Evolutionary conservation across 2,329 filamentous ascomycete species (phyloP), one percentile per base, ranked within the genome.

Genomic region (Fusarium compactum): DNA sequence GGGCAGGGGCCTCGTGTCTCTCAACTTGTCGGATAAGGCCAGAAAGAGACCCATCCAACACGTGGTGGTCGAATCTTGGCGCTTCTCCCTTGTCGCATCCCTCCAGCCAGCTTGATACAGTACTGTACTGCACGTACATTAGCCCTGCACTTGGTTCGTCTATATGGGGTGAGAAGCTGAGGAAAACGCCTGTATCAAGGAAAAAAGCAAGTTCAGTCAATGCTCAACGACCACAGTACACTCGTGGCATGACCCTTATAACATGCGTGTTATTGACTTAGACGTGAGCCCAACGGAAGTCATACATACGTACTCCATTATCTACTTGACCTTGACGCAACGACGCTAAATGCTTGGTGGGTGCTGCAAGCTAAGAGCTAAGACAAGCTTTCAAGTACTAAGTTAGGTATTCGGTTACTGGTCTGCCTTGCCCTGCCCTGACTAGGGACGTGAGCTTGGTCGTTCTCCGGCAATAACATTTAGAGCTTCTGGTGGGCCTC

Each of bases 31-130:
- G 54, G 70, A 58, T 62, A 72, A 62, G 69, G 55, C 64, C 71
- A 73, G 58, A 67, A 64, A 55, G 58, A 70, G 73, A 68, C 65
- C 73, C 71, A 69, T 75, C 45, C 62, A 62, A 75, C 73, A 75
- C 73, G 73, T 75, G 73, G 73, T 69, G 60, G 43, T 62, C 58
- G 46, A 72, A 61, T 50, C 64, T 58, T 65, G 62, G 56, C 58
- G 46, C 51, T 67, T 54, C 29, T 46, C 47, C 55, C 66, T 68
- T 69, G 46, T 52, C 55, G 24, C 15, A 27, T 43, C 40, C 27
- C 32, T 38, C 24, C 25, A 53, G 34, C 32, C 34, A 25, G 32
- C 48, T 27, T 24, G 10, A 43, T 27, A 53, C 8, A 29, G 34
- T n/a, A 53, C 8, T 47, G 34, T n/a, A 38, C 10, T n/a, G 52